Evolutionary conservation across 2,329 filamentous ascomycete genomes (phyloP).

Genomic region (Fusarium sp.): DNA sequence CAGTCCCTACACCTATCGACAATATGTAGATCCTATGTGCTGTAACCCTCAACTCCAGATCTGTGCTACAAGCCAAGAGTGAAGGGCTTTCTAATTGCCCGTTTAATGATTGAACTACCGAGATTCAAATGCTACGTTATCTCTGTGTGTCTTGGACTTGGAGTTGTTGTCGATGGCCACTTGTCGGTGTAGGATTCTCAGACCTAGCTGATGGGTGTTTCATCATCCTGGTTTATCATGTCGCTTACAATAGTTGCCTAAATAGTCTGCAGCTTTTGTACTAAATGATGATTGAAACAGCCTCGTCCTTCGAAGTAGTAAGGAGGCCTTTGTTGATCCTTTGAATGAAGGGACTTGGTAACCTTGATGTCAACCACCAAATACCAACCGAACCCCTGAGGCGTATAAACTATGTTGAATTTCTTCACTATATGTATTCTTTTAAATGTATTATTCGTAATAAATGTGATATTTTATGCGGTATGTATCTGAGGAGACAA

Average conservation of each 20-base stretch:
- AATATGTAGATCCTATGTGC: not conserved
- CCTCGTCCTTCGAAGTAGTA: not conserved
- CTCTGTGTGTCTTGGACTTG: not conserved
- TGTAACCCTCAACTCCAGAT: not conserved
- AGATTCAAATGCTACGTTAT: not conserved
- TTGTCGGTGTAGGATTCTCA: not conserved
- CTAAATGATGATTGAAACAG: too few relatives aligned
- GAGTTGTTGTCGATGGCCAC: not conserved
- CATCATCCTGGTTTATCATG: not conserved
- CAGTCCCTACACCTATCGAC: not conserved
- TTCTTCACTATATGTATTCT: not conserved
- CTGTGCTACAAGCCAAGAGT: not conserved
- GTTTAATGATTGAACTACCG: not conserved
- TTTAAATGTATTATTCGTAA: not conserved
- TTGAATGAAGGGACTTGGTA: not conserved
- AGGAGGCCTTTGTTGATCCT: not conserved
- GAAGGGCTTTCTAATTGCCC: not conserved
- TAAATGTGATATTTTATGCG: not conserved
- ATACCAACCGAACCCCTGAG: not conserved
- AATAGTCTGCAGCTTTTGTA: not conserved
- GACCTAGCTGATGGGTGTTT: not conserved
- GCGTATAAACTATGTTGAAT: not conserved
- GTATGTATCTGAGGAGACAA: not conserved
- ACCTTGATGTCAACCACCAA: not conserved
- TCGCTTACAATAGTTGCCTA: not conserved